Percentiles rank a stretch among this genome's conserved stretches.
Evolutionary conservation across 23 red algal genomes (phyloP).

Genomic region (Cyanidiococcus yangmingshanensis): DNA sequence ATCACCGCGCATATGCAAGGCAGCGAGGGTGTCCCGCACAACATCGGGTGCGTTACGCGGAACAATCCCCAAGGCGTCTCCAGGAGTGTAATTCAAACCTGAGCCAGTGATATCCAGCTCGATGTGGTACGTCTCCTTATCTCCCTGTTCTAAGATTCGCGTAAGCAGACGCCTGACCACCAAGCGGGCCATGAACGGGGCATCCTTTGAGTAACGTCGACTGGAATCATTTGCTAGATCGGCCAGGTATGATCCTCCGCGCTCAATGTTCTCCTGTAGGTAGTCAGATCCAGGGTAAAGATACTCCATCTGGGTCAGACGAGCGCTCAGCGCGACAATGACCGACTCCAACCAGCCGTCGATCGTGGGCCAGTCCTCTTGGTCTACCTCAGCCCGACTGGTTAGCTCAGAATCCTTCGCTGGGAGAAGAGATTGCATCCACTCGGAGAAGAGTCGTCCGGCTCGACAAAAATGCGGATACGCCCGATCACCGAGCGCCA

Average conservation of each 20-base stretch:
- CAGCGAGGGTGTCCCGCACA: constrained; percentile 37
- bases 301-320: neutral
- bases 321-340: neutral
- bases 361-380: constrained; percentile 83
- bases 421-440: neutral
- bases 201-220: constrained; percentile 31
- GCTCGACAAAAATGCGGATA: constrained; percentile 89
- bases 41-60: constrained; percentile 46
- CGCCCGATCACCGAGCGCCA: constrained; percentile 67
- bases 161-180: constrained; percentile 38
- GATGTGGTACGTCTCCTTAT: constrained; percentile 40
- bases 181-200: constrained; percentile 49
- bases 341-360: constrained; percentile 40
- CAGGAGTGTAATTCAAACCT: constrained; percentile 40
- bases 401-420: neutral
- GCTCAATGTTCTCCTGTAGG: neutral
- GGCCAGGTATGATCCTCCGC: neutral
- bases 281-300: constrained; percentile 1
- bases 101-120: constrained; percentile 37
- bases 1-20: constrained; percentile 23
- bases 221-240: neutral
- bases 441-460: constrained; percentile 11
- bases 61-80: constrained; percentile 72
- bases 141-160: neutral
- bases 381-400: constrained; percentile 37